Base-by-base conservation (phyloP, 805 yeast species). In the Pichia sporocuriosa region DNA sequence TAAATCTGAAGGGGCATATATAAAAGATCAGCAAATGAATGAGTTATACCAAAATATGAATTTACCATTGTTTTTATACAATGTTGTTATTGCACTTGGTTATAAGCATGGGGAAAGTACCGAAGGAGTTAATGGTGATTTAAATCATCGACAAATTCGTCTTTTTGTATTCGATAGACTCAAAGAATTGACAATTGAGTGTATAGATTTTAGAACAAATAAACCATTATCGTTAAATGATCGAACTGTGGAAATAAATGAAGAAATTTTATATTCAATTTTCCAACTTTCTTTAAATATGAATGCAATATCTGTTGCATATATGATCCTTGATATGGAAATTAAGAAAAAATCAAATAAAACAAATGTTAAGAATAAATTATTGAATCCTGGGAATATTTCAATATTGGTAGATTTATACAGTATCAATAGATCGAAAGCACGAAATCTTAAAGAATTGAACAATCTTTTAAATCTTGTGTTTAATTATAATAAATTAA, bases 401-500 rank as follows among this genome's bases (percentile, higher is more conserved):
- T 35, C 35, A n/a, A 13, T 21, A 8, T 22, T 46, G 16, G 30
- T 56, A 8, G 46, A 50, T 19, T 12, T 37, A 15, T 37, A 45
- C 12, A 22, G 41, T 13, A 36, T 52, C 11, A 50, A 51, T 29
- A 37, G 48, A 43, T 24, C 37, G 15, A 31, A 33, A 13, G 30
- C 31, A 8, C 26, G 32, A 17, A 42, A 40, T 26, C 22, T 38
- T 6, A 32, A 26, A 13, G 50, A 48, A 16, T 26, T 48, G 5
- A 31, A 43, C 20, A 27, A 34, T 16, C 40, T 48, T 2, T 35
- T 46, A 16, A 35, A 31, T 16, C 23, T 47, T 10, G 35, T 49
- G 7, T 25, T 40, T 4, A 24, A 32, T 4, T 52, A 47, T 36
- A 50, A 49, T 28, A 35, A 30, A 30, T n/a, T 51, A 9, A 32